A percentile compares a stretch with the other conserved stretches of the same genome.
These are phyloP conservation scores for Collybia mongolica DNA, from an alignment of 768 basidiomycete genomes.

Conservation along the genomic window DNA sequence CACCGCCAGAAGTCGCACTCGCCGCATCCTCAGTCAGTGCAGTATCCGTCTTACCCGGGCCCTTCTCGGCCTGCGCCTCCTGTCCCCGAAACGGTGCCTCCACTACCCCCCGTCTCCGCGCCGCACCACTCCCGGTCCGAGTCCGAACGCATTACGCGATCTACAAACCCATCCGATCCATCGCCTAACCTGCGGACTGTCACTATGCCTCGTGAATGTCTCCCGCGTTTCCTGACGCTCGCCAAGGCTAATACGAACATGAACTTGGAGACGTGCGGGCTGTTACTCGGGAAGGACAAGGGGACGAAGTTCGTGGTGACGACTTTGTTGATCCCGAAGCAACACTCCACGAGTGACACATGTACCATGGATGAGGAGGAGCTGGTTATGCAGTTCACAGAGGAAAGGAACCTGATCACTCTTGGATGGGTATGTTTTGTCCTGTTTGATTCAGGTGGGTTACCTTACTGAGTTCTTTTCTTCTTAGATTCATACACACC, in stretches of 20 bases:
- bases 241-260: constrained; percentile 75
- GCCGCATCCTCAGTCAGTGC: constrained; percentile 23
- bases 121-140: not conserved
- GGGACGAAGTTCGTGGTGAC: constrained; percentile 71
- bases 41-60: constrained; percentile 17
- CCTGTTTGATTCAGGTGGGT: constrained; percentile 1
- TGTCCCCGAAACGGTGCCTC: constrained; percentile 13
- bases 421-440: constrained; percentile 79
- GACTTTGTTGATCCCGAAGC: constrained; percentile 84
- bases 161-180: constrained; percentile 2
- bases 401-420: constrained; percentile 77
- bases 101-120: constrained; percentile 11
- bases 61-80: constrained; percentile 25
- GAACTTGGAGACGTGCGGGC: constrained; percentile 85
- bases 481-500: constrained; percentile 85
- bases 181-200: constrained; percentile 48
- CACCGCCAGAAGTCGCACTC: constrained; percentile 18
- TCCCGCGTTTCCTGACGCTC: constrained; percentile 75
- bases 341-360: constrained; percentile 87
- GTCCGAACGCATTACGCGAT: constrained; percentile 5
- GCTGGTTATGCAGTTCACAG: constrained; percentile 81
- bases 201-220: constrained; percentile 66
- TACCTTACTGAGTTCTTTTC: not conserved
- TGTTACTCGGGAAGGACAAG: constrained; percentile 71
- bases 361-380: constrained; percentile 93